Conservation (phyloP, 2,329 filamentous ascomycete genomes). For the Mycosphaerella sp. region DNA sequence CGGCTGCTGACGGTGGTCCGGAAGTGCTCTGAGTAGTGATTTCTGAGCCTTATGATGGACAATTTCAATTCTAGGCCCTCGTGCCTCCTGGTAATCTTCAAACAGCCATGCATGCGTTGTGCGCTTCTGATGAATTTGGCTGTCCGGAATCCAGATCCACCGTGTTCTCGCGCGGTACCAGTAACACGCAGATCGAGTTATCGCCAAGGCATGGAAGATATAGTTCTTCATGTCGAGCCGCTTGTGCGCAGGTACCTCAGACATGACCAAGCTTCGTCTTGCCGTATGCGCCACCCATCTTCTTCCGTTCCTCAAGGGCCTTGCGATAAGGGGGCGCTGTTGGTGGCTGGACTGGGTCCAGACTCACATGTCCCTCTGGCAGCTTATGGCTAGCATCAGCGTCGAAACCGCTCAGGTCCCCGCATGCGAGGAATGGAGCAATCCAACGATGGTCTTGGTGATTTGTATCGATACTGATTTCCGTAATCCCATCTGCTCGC, state of each 20-base stretch:
- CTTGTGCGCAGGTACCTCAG: not conserved
- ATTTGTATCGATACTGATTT: slow-evolving; percentile 42
- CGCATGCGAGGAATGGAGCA: slow-evolving; percentile 93
- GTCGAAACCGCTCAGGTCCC: slow-evolving; percentile 89
- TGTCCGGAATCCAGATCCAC: not conserved
- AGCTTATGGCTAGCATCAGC: slow-evolving; percentile 91
- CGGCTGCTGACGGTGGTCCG: too few relatives aligned
- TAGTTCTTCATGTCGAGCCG: not conserved
- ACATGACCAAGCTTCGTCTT: slow-evolving; percentile 52
- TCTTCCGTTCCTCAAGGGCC: slow-evolving; percentile 75
- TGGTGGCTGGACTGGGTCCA: slow-evolving; percentile 90
- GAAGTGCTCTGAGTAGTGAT: too few relatives aligned
- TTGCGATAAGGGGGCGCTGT: slow-evolving; percentile 93
- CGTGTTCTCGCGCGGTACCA: not conserved
- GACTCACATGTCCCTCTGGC: slow-evolving; percentile 75
- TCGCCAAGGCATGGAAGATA: not conserved
- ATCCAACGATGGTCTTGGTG: slow-evolving; percentile 60
- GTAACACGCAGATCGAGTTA: not conserved
- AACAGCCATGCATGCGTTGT: not conserved
- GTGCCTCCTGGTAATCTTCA: not conserved
- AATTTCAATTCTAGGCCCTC: too few relatives aligned
- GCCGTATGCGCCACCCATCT: slow-evolving; percentile 68
- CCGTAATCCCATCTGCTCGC: slow-evolving; percentile 44
- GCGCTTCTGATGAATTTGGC: not conserved
- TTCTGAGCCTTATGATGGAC: too few relatives aligned